Evolutionary conservation across 2,329 filamentous ascomycete genomes (phyloP), one percentile per base, ranked within the genome.

Genomic region (Passalora sequoiae): DNA sequence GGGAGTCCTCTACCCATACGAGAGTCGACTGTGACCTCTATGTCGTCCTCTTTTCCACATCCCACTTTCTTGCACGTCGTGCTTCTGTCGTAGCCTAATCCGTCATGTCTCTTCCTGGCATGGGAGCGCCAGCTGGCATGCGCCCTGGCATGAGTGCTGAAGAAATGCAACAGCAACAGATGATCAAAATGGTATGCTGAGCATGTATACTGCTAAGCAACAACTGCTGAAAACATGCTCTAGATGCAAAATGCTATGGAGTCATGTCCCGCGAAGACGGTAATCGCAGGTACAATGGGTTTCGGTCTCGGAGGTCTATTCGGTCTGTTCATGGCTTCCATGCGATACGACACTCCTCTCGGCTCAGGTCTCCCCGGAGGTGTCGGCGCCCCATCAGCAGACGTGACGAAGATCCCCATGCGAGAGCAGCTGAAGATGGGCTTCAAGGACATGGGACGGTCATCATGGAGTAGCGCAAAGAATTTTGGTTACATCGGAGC

Each of bases 311-410:
- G 92, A 51, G 92, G 89, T 60, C 74, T 94, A 31, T 98, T 98
- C 58, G 92, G 92, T 56, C 77, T 97, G 60, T 98, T 98, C 74
- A 98, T 97, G 91, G 88, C 89, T 47, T 92, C 86, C 19, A 98
- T 98, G 92, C 84, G 88, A 68, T 98, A 98, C 77, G 92, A 98
- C 65, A 96, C 89, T 0, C 86, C 91, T 46, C 83, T 89, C 68
- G 84, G 74, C 27, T 66, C 73, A 37, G 68, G 70, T 51, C 38
- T 67, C 62, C 54, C 61, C 57, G 68, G 75, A 60, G 68, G 72
- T n/a, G 67, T 68, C 43, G 71, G 73, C 47, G 54, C 53, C 15
- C 31, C 42, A 13, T 70, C 81, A 54, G 66, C 75, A 47, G 70
- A 76, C 51, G 15, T 36, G 19, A 36, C 33, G 17, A 36, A 36